Evolutionary conservation across 352 stramenopile genomes (phyloP), one percentile per base, ranked within the genome.

Genomic region (Lagenidium sp.): DNA sequence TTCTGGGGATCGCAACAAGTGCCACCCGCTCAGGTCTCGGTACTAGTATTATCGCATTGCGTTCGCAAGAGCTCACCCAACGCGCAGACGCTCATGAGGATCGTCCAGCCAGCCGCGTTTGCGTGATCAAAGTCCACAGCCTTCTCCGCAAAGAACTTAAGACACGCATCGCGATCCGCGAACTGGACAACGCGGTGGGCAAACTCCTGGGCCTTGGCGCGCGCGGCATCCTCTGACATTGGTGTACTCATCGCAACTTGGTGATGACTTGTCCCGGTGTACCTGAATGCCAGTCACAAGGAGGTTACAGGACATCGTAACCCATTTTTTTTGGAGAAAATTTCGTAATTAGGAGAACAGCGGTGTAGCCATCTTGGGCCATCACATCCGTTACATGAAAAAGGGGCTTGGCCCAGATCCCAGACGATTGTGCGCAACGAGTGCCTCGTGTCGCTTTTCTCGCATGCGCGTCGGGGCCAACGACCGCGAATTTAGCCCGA

Each of bases 1-100:
- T 21, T 62, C 80, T 93, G 50, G 28, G 39, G 16, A 48, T 44
- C 36, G 23, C 4, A 29, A 10, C 28, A 5, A n/a, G 29, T 43
- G n/a, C n/a, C n/a, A n/a, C n/a, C n/a, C n/a, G n/a, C n/a, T n/a
- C n/a, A n/a, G n/a, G n/a, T n/a, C n/a, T n/a, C n/a, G n/a, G n/a
- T n/a, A n/a, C n/a, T n/a, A n/a, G n/a, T n/a, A n/a, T n/a, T n/a
- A n/a, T n/a, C n/a, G n/a, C n/a, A n/a, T n/a, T n/a, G n/a, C n/a
- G n/a, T n/a, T 21, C 28, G 20, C 12, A 47, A 10, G 38, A 23
- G 35, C 57, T 37, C 38, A 93, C 81, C 75, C 32, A 59, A 80
- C 23, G 74, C 71, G 36, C 78, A 86, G 37, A 78, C 71, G 37
- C 63, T 86, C 76, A 93, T 88, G 50, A 93, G 73, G 20, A 93